These are phyloP conservation scores for Pugionium dolabratum DNA, from an alignment of 345 rosid species.

Conservation along the genomic window DNA sequence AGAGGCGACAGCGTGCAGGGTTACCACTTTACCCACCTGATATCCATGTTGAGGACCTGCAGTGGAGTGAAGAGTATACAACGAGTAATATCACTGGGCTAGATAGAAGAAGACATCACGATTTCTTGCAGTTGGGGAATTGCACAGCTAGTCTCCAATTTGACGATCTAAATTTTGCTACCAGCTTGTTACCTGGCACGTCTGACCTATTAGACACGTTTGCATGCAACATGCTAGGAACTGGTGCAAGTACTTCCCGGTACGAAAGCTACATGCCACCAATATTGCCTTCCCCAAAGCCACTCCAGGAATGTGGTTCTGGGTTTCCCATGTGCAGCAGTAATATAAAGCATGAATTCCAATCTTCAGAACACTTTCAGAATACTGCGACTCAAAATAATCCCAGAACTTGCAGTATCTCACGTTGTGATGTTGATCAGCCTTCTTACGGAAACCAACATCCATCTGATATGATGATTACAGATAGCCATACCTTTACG, in stretches of 20 bases:
- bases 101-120: slow-evolving; percentile 57
- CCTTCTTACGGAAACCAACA: slow-evolving; percentile 46
- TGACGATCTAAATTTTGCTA: slow-evolving; percentile 62
- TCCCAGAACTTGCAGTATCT: slow-evolving; percentile 48
- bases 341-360: slow-evolving; percentile 51
- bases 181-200: slow-evolving; percentile 52
- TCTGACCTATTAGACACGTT: slow-evolving; percentile 68
- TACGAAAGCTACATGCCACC: slow-evolving; percentile 61
- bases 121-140: slow-evolving; percentile 54
- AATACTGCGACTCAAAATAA: slow-evolving; percentile 47
- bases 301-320: slow-evolving; percentile 56
- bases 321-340: slow-evolving; percentile 48
- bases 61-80: slow-evolving; percentile 55
- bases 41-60: slow-evolving; percentile 58
- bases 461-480: slow-evolving; percentile 55
- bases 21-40: slow-evolving; percentile 95
- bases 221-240: slow-evolving; percentile 57
- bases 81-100: slow-evolving; percentile 39
- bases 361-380: slow-evolving; percentile 54
- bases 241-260: slow-evolving; percentile 59
- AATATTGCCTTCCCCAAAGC: slow-evolving; percentile 57
- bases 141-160: slow-evolving; percentile 66
- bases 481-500: slow-evolving; percentile 76
- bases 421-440: slow-evolving; percentile 61
- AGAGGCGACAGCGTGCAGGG: slow-evolving; percentile 93